Percentiles rank a stretch among this genome's conserved stretches.
phyloP scores from a whole-genome alignment of 192 early-diverging fungal genomes.

The Coemansia sp. region DNA sequence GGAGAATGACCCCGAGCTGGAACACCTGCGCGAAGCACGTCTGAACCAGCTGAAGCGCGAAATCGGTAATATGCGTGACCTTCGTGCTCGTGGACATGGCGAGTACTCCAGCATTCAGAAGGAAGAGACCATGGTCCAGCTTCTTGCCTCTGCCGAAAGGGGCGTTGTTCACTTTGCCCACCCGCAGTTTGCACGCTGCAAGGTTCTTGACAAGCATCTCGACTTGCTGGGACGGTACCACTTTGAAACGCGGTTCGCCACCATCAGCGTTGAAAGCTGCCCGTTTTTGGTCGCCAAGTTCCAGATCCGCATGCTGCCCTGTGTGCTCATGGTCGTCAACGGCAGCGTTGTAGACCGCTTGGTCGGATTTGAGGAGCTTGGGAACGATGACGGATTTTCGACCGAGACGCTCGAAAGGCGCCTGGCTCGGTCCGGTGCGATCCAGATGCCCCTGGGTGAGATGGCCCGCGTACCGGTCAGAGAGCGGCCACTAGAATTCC shows the following conservation, averaged over 20 bases:
- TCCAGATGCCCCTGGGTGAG: conserved; percentile 44
- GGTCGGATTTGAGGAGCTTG: conserved; percentile 92
- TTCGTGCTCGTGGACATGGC: conserved; percentile 65
- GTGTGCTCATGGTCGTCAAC: conserved; percentile 72
- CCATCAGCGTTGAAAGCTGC: conserved; percentile 79
- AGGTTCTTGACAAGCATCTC: conserved; percentile 88
- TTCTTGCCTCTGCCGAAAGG: conserved; percentile 61
- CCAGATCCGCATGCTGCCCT: conserved; percentile 80
- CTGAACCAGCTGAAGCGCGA: conserved; percentile 80
- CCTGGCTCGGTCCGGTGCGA: conserved; percentile 52
- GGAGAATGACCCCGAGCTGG: conserved; percentile 72
- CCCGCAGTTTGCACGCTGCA: conserved; percentile 87
- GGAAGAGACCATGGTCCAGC: conserved; percentile 81
- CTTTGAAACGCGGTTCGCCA: conserved; percentile 80
- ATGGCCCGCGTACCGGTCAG: conserved; percentile 24
- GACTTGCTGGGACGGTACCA: conserved; percentile 75
- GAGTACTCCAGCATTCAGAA: conserved; percentile 63
- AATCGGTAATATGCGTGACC: conserved; percentile 55
- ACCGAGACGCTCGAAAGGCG: conserved; percentile 72
- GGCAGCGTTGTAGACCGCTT: conserved; percentile 69
- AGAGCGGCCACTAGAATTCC: conserved; percentile 29
- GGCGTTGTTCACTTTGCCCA: conserved; percentile 88
- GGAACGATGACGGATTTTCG: conserved; percentile 77
- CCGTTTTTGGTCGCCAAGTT: conserved; percentile 91
- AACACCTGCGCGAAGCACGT: conserved; percentile 72